These are phyloP conservation scores for Elaeagnus macrophylla DNA, from an alignment of 306 rosid genomes.

Conservation along the genomic window DNA sequence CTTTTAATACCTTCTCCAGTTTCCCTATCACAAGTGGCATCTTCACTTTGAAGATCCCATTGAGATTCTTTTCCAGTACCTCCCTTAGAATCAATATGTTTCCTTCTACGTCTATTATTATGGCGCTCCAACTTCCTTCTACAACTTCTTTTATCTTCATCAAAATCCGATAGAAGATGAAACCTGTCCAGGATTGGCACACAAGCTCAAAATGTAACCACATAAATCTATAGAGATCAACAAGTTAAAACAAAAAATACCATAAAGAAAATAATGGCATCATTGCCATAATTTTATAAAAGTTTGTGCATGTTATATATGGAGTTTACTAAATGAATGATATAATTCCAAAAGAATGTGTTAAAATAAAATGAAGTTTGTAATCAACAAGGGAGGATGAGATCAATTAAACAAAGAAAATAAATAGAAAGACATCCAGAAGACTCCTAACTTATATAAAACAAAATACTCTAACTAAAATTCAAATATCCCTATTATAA, in stretches of 20 bases:
- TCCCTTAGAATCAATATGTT: conserved; percentile 36
- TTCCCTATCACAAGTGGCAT: conserved; percentile 37
- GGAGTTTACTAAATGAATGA: no score
- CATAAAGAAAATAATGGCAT: no score
- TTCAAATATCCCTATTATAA: no score
- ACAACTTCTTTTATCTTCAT: conserved; percentile 93
- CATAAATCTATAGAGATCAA: not conserved
- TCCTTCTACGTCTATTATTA: conserved; percentile 79
- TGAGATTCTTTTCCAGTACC: conserved; percentile 34
- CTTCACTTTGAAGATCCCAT: conserved; percentile 40
- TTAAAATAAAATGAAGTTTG: no score
- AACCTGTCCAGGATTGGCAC: conserved; percentile 46
- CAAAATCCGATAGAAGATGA: conserved; percentile 75
- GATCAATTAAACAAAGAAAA: no score
- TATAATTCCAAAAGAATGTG: no score
- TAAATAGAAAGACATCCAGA: no score
- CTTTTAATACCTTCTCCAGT: conserved; percentile 45
- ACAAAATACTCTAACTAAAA: no score
- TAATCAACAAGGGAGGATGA: no score
- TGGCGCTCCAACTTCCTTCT: conserved; percentile 91
- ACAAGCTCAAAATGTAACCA: conserved; percentile 1
- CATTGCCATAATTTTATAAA: no score
- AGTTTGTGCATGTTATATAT: no score
- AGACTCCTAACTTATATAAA: no score
- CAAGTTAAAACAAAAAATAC: not conserved